Evolutionary conservation across 1,284 basidiomycete species (phyloP).

Genomic region (Irpex rosettiformis): DNA sequence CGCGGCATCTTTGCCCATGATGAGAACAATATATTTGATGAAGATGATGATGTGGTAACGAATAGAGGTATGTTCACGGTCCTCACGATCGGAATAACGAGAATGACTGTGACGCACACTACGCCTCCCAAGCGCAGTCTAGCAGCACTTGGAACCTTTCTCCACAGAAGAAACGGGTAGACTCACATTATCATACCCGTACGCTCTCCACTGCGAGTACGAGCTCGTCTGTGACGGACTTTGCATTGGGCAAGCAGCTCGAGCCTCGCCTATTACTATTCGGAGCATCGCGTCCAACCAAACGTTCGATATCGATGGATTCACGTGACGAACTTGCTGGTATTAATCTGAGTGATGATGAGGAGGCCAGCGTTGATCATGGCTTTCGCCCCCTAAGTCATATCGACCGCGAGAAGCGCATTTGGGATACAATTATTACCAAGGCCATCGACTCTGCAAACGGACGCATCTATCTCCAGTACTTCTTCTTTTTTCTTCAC

Average conservation of each 20-base stretch:
- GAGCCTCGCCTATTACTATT: not conserved
- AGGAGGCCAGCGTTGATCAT: not conserved
- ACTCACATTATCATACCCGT: conserved; percentile 3
- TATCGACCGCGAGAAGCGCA: not conserved
- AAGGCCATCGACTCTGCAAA: conserved; percentile 34
- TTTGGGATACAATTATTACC: conserved; percentile 41
- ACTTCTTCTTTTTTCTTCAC: conserved; percentile 1
- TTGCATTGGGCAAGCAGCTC: conserved; percentile 3
- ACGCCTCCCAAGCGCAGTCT: not conserved
- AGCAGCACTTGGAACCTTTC: not conserved
- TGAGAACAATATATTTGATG: conserved; percentile 1
- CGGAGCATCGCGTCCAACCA: not conserved
- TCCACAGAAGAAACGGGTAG: not conserved
- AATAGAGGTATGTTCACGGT: not conserved
- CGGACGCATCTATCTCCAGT: conserved; percentile 40
- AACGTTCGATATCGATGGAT: not conserved
- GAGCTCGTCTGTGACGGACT: conserved; percentile 9
- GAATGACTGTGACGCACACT: not conserved
- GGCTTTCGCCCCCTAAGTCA: not conserved
- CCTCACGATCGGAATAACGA: not conserved
- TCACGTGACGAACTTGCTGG: not conserved
- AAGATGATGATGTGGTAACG: not conserved
- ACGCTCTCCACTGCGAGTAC: conserved; percentile 10
- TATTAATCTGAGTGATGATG: conserved; percentile 6
- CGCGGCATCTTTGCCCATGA: conserved; percentile 3